phyloP scores from a whole-genome alignment of 1,139 yeast species.

The Sporopachydermia cereana region DNA sequence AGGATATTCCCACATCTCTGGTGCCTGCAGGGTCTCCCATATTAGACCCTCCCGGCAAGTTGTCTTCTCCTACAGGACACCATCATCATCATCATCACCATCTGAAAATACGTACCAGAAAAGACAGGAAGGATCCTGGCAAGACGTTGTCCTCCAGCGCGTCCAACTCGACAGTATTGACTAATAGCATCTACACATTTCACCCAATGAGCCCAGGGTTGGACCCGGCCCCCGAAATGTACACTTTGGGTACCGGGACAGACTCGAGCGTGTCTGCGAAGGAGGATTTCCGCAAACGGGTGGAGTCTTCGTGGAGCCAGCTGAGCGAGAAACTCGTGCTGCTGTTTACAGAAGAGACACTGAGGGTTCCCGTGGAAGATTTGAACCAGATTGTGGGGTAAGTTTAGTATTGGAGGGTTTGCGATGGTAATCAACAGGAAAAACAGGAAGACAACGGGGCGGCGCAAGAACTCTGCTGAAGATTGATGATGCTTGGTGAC shows the following conservation, averaged over 20 bases:
- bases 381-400: constrained; percentile 34
- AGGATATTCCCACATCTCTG: not conserved
- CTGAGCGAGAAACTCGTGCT: constrained; percentile 33
- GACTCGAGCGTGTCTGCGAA: constrained; percentile 9
- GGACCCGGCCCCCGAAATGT: constrained; percentile 20
- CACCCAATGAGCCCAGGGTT: constrained; percentile 24
- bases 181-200: constrained; percentile 36
- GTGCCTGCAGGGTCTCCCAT: not conserved
- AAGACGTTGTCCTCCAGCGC: constrained; percentile 33
- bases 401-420: not conserved
- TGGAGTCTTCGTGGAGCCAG: constrained; percentile 38
- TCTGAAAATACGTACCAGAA: constrained; percentile 26
- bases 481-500: no score
- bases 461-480: no score
- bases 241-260: constrained; percentile 18
- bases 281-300: constrained; percentile 35
- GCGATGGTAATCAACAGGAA: no score
- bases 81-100: constrained; percentile 28
- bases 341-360: constrained; percentile 35
- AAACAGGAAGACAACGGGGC: no score
- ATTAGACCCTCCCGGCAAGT: not conserved
- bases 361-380: constrained; percentile 45
- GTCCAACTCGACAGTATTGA: constrained; percentile 34
- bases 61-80: not conserved
- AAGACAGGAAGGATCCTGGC: constrained; percentile 23